phyloP scores from a whole-genome alignment of 345 rosid genomes.

The Microthlaspi erraticum region DNA sequence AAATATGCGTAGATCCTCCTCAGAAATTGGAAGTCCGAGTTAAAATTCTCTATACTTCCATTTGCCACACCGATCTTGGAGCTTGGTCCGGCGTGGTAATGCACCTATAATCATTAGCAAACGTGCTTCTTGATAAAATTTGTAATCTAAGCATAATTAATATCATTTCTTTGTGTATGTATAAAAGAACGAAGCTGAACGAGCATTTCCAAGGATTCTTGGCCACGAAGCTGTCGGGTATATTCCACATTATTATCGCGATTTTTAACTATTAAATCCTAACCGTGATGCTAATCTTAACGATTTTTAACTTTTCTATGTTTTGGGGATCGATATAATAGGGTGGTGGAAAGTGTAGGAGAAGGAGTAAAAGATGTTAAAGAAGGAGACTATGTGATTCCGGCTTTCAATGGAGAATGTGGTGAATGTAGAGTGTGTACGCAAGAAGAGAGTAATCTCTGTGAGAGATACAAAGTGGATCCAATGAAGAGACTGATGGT shows the following conservation, averaged over 20 bases:
- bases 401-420: slow-evolving; percentile 72
- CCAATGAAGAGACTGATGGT: slow-evolving; percentile 62
- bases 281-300: not conserved
- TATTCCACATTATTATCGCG: not conserved
- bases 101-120: not conserved
- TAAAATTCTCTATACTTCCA: slow-evolving; percentile 60
- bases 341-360: slow-evolving; percentile 71
- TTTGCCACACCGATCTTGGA: slow-evolving; percentile 74
- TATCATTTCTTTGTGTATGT: too few species aligned
- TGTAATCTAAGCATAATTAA: not conserved
- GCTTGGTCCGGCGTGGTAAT: slow-evolving; percentile 68
- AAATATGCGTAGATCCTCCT: slow-evolving; percentile 68
- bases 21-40: slow-evolving; percentile 67
- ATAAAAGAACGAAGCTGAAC: slow-evolving; percentile 59
- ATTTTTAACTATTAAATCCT: not conserved
- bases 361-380: slow-evolving; percentile 63
- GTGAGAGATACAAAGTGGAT: slow-evolving; percentile 53
- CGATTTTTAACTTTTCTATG: not conserved
- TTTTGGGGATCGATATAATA: slow-evolving; percentile 24
- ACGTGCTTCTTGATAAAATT: not conserved
- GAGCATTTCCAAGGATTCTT: slow-evolving; percentile 68
- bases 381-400: slow-evolving; percentile 69
- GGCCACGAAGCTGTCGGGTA: slow-evolving; percentile 92
- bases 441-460: slow-evolving; percentile 51
- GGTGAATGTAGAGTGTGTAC: slow-evolving; percentile 65